These are phyloP conservation scores for Lactifluus subvellereus DNA, from an alignment of 768 basidiomycete species.

Conservation along the genomic window DNA sequence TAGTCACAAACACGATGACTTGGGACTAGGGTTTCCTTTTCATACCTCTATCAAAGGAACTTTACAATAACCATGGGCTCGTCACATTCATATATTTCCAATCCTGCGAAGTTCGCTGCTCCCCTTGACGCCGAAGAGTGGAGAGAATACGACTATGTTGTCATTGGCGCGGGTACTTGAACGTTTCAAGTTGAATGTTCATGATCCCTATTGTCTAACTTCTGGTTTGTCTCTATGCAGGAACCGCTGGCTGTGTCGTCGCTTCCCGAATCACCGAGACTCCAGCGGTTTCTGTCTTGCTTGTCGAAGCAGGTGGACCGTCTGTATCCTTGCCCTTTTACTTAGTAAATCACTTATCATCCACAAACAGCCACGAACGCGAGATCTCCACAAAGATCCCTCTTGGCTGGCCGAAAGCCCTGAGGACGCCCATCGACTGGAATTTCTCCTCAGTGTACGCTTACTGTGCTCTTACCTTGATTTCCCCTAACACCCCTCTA, in stretches of 20 bases:
- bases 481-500: not conserved
- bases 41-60: too few species aligned
- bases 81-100: conserved; percentile 2
- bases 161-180: conserved; percentile 33
- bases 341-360: not conserved
- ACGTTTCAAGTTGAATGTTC: not conserved
- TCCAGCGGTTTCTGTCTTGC: conserved; percentile 45
- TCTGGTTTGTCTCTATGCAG: conserved; percentile 29
- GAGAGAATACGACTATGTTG: conserved; percentile 31
- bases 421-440: conserved; percentile 10
- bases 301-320: conserved; percentile 60
- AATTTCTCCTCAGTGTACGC: conserved; percentile 1
- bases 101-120: not conserved
- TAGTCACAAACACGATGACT: too few species aligned
- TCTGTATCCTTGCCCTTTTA: conserved; percentile 25
- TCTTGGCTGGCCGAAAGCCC: conserved; percentile 3
- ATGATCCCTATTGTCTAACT: not conserved
- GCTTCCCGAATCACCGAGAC: conserved; percentile 54
- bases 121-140: not conserved
- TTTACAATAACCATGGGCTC: not conserved
- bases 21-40: too few species aligned
- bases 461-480: not conserved
- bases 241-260: conserved; percentile 56
- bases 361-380: not conserved
- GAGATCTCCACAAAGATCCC: conserved; percentile 2